Evolutionary conservation across 257 asterid genomes (phyloP).

Genomic region (Vinca minor): DNA sequence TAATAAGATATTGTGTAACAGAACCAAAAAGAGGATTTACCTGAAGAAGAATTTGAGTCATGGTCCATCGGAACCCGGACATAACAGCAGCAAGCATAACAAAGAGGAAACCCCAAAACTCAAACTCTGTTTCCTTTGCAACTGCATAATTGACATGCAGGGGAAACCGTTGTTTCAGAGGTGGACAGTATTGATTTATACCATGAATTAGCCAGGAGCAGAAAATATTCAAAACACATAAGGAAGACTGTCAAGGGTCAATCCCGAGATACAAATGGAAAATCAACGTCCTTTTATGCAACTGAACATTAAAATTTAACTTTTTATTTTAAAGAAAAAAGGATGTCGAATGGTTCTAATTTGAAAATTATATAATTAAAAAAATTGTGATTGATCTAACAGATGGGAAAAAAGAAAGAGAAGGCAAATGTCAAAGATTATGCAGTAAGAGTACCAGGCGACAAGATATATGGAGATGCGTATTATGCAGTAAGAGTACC

Average conservation of each 20-base stretch:
- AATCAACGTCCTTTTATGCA: not conserved
- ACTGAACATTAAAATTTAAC: not conserved
- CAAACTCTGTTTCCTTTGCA: constrained; percentile 89
- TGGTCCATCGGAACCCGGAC: constrained; percentile 99
- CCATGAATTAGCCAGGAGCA: not conserved
- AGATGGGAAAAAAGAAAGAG: not conserved
- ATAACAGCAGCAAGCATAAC: constrained; percentile 98
- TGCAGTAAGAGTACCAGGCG: not conserved
- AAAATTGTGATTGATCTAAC: not conserved
- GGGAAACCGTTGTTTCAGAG: constrained; percentile 28
- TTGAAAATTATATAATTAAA: too few relatives aligned
- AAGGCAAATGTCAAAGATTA: not conserved
- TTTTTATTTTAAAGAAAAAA: too few relatives aligned
- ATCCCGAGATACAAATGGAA: not conserved
- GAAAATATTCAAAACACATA: not conserved
- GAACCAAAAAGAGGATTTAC: constrained; percentile 45
- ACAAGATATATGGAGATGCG: too few relatives aligned
- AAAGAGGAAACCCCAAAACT: constrained; percentile 90
- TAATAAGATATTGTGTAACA: not conserved
- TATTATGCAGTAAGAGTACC: too few relatives aligned
- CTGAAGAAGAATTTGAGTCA: too few relatives aligned
- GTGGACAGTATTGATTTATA: not conserved
- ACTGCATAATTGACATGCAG: too few relatives aligned
- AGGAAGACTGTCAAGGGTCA: not conserved
- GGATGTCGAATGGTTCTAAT: not conserved